These are phyloP conservation scores for Grigorovia humatica DNA, from an alignment of 805 yeast genomes.

Conservation along the genomic window DNA sequence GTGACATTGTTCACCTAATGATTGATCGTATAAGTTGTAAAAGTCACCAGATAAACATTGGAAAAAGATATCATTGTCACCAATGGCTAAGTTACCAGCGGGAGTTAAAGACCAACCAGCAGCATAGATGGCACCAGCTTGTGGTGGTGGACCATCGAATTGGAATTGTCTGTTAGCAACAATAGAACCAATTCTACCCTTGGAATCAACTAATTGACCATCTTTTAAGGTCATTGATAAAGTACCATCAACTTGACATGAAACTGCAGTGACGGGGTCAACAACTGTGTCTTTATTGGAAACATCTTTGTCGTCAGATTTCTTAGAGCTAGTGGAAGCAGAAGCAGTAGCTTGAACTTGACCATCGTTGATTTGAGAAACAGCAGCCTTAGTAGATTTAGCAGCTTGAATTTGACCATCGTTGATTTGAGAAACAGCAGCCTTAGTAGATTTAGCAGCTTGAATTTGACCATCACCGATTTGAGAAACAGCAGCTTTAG, in stretches of 20 bases:
- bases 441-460: slow-evolving; percentile 31
- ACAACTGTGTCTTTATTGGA: slow-evolving; percentile 7
- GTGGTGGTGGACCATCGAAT: slow-evolving; percentile 82
- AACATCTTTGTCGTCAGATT: slow-evolving; percentile 28
- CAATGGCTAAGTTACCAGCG: slow-evolving; percentile 54
- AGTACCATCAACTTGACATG: slow-evolving; percentile 41
- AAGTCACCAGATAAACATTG: slow-evolving; percentile 66
- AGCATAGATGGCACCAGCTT: slow-evolving; percentile 65
- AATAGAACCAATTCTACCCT: slow-evolving; percentile 67
- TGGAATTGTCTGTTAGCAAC: slow-evolving; percentile 81
- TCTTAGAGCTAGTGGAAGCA: slow-evolving; percentile 23
- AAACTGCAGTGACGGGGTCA: slow-evolving; percentile 31
- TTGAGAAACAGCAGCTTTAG: slow-evolving; percentile 26
- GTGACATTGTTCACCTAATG: slow-evolving; percentile 50
- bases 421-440: slow-evolving; percentile 36
- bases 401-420: slow-evolving; percentile 47
- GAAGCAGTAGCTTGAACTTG: slow-evolving; percentile 43
- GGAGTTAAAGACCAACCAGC: slow-evolving; percentile 53
- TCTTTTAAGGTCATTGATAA: slow-evolving; percentile 45
- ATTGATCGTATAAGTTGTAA: slow-evolving; percentile 67
- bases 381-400: slow-evolving; percentile 26
- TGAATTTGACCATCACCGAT: slow-evolving; percentile 52
- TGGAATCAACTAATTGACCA: slow-evolving; percentile 44
- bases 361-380: slow-evolving; percentile 45
- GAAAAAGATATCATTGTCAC: slow-evolving; percentile 52